Conservation (phyloP, 352 stramenopile genomes). For the Phytophthora macrochlamydospora region DNA sequence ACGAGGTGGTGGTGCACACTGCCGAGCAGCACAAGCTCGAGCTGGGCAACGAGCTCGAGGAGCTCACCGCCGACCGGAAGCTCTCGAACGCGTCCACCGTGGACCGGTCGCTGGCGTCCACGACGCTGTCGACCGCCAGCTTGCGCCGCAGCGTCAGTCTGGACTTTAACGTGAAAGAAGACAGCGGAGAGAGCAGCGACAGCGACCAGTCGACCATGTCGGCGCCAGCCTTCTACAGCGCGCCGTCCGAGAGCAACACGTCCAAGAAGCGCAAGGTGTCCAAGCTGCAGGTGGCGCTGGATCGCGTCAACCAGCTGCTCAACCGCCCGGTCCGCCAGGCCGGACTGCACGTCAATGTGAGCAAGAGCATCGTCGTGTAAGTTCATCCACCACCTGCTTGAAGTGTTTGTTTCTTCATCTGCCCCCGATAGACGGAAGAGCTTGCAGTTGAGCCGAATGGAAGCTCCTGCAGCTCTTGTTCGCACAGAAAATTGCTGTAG, state of each 20-base stretch:
- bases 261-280: slow-evolving; percentile 75
- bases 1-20: slow-evolving; percentile 41
- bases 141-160: slow-evolving; percentile 30
- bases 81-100: slow-evolving; percentile 19
- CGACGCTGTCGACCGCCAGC: slow-evolving; percentile 24
- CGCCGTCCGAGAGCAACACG: slow-evolving; percentile 38
- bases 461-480: slow-evolving; percentile 19
- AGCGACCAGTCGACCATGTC: slow-evolving; percentile 25
- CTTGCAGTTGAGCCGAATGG: slow-evolving; percentile 25
- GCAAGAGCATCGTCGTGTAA: slow-evolving; percentile 80
- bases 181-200: slow-evolving; percentile 32
- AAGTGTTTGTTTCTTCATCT: neutral
- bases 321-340: slow-evolving; percentile 78
- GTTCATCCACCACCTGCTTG: too few species aligned
- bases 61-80: slow-evolving; percentile 27
- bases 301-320: slow-evolving; percentile 75
- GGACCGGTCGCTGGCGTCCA: slow-evolving; percentile 24
- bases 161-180: slow-evolving; percentile 22
- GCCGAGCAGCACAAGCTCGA: slow-evolving; percentile 32
- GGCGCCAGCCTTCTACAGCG: slow-evolving; percentile 35
- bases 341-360: slow-evolving; percentile 59
- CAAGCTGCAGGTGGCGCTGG: slow-evolving; percentile 63
- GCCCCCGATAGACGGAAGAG: slow-evolving; percentile 24
- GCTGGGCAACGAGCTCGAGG: slow-evolving; percentile 28
- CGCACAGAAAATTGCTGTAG: slow-evolving; percentile 18